phyloP scores from a whole-genome alignment of 164 flowering plant genomes.

The Chimonanthus salicifolius region DNA sequence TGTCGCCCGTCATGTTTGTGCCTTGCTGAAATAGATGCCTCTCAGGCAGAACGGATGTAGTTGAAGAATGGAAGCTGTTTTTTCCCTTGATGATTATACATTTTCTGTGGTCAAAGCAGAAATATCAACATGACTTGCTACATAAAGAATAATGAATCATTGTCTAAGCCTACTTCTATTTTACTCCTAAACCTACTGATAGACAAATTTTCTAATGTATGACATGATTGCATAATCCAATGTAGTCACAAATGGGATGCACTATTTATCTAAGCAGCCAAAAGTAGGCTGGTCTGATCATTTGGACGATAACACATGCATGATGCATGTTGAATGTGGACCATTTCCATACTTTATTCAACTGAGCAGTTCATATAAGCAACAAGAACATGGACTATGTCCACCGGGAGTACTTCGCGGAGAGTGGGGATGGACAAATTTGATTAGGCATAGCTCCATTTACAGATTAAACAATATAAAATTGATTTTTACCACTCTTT shows the following conservation, averaged over 20 bases:
- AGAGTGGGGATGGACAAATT: neutral
- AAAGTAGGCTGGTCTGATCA: neutral
- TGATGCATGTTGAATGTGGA: neutral
- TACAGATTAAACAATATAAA: neutral
- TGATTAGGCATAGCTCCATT: neutral
- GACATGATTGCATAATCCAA: neutral
- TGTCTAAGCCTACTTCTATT: neutral
- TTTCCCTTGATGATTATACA: constrained; percentile 72
- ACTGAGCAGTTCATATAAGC: neutral
- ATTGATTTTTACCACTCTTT: constrained; percentile 17
- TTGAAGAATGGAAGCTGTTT: constrained; percentile 43
- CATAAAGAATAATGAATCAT: neutral
- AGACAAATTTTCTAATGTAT: neutral
- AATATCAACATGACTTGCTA: neutral
- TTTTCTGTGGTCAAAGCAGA: constrained; percentile 24
- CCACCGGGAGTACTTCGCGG: neutral
- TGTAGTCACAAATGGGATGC: neutral
- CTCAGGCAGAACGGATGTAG: constrained; percentile 49
- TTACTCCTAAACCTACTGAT: neutral
- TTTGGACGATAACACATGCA: neutral
- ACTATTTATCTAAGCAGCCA: neutral
- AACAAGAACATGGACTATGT: neutral
- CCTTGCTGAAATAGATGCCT: constrained; percentile 68
- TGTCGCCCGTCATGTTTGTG: constrained; percentile 58
- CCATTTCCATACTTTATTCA: neutral